Base-by-base conservation (phyloP, 495 filamentous ascomycete genomes). In the Podospora sp. region DNA sequence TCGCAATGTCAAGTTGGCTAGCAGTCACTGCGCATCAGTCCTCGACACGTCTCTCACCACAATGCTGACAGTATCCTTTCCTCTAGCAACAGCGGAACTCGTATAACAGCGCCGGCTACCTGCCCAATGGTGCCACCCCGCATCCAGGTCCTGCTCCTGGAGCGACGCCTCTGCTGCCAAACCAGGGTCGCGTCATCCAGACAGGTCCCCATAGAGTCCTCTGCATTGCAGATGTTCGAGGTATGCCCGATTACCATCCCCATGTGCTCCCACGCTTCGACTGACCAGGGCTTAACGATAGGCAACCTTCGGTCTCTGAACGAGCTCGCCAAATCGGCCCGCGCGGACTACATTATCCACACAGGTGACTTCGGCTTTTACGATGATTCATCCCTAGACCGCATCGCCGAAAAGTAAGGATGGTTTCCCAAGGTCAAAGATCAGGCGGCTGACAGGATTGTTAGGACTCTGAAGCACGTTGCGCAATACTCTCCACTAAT, bases 311-410 rank as follows among this genome's bases (percentile, higher is more conserved):
- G 89, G 79, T 97, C 95, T 66, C 84, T 99, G 71, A 99, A 99
- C 81, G 93, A 98, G 50, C 88, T 98, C 62, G 96, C 96, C 65
- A 93, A 90, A 77, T 88, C 93, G 73, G 95, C 96, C 62, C 90
- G 90, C 73, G 95, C 95, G 62, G 92, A 97, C 79, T 91, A 96
- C 77, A 96, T 99, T 73, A 91, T 99, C 69, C 95, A 99, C 79
- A 98, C 96, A 36, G 96, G 96, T 75, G 96, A 99, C 76, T 99
- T 99, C 76, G 96, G 96, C 62, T 99, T 99, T 81, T 99, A 99
- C 80, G 96, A 99, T 76, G 92, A 96, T 60, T 90, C 88, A 50
- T 99, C 96, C 11, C 82, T 99, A 35, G 94, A 99, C 72, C 91
- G 96, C 64, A 98, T 99, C 83, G 95, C 95, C 9, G 96, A 99